Evolutionary conservation across 805 yeast species (phyloP), one percentile per base, ranked within the genome.

Genomic region (Middelhovenomyces tepae): DNA sequence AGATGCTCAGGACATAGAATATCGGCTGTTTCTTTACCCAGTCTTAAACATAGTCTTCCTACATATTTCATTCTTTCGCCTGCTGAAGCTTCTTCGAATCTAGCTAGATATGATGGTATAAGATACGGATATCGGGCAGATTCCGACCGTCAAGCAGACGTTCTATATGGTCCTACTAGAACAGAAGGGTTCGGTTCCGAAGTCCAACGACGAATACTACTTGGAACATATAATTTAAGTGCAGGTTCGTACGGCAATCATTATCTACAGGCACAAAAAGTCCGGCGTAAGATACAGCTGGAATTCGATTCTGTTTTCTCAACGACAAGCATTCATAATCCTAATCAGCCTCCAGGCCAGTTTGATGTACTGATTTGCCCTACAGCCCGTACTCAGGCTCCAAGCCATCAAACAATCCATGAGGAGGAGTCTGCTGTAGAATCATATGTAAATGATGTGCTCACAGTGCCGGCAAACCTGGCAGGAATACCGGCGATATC

Each of bases 21-120:
- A 1, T 60, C 64, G 11, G 67, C 76, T 0, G 73, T 91, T 1
- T 75, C 91, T 0, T 52, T 89, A 0, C 94, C 95, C 4, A 61
- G 79, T 0, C 59, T 86, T 7, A 69, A 68, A 37, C 59, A 66
- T 34, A 68, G 87, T 16, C 57, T 91, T 11, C 86, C 93, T 17
- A 72, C 85, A 0, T 91, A 91, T 56, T 89, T 82, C 52, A 81
- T 95, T 0, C 46, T 93, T 22, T 87, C 91, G 2, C 81, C 95
- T 0, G 81, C 95, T 0, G 98, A 91, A 50, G 97, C 96, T 0
- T 78, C 93, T 1, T 89, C 97, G 0, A 91, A 91, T 51, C 65
- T 91, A 31, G 72, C 95, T 1, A 65, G 96, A 20, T 91, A 70
- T 50, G 98, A 91, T 56, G 98, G 98, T 2, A 62, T 87, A 14